Evolutionary conservation across 768 basidiomycete species (phyloP).

Genomic region (Tricholoma sp.): DNA sequence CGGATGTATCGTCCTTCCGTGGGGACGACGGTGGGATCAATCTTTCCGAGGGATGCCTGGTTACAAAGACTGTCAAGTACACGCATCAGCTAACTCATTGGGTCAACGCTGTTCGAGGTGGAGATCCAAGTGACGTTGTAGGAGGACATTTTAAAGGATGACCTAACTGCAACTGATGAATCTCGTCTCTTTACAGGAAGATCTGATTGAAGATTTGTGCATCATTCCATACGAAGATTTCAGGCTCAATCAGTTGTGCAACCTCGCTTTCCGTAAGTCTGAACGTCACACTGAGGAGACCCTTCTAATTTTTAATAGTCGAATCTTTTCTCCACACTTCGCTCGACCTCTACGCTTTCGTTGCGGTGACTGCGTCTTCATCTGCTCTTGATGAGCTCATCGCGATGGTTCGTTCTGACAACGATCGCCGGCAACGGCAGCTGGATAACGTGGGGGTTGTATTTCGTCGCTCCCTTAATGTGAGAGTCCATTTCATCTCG

Average conservation of each 20-base stretch:
- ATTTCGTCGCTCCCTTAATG: background rate
- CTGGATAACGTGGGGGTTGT: background rate
- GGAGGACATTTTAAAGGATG: background rate
- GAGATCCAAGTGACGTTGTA: background rate
- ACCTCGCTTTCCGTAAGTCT: background rate
- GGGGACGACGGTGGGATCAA: conserved; percentile 3
- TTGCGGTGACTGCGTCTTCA: background rate
- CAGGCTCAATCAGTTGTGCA: background rate
- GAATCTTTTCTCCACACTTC: too few species aligned
- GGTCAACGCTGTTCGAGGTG: conserved; percentile 8
- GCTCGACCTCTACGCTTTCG: background rate
- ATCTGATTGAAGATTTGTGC: background rate
- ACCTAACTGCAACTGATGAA: background rate
- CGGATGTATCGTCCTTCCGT: conserved; percentile 11
- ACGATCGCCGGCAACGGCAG: background rate
- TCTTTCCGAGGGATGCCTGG: conserved; percentile 15
- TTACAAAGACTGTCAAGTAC: conserved; percentile 18
- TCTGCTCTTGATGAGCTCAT: background rate
- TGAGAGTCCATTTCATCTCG: background rate
- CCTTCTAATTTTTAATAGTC: background rate
- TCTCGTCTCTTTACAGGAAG: background rate
- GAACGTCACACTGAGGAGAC: background rate
- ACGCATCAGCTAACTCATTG: conserved; percentile 14
- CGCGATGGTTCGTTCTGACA: background rate
- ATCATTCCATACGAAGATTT: background rate